Evolutionary conservation across 495 filamentous ascomycete species (phyloP).

Genomic region (Xylaria nigripes): DNA sequence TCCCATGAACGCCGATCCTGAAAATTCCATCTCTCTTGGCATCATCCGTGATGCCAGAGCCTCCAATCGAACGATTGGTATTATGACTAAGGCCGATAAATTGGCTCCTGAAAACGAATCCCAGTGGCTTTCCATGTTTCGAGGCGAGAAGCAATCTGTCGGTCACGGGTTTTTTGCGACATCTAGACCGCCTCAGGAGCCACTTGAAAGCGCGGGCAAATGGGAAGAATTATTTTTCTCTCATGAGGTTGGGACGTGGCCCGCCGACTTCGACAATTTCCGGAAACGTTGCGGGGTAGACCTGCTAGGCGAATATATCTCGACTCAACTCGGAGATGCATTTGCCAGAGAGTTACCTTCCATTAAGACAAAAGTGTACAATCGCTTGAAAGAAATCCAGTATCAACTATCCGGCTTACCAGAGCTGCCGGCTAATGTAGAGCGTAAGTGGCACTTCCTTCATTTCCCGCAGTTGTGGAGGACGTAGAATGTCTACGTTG

Average conservation of each 20-base stretch:
- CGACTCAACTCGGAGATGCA: slow-evolving; percentile 19
- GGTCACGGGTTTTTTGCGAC: slow-evolving; percentile 61
- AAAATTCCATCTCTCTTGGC: slow-evolving; percentile 59
- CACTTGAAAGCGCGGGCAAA: slow-evolving; percentile 45
- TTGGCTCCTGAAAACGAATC: slow-evolving; percentile 40
- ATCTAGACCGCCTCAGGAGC: slow-evolving; percentile 33
- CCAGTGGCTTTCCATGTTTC: slow-evolving; percentile 53
- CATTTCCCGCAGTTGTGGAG: not conserved
- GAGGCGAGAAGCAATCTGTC: slow-evolving; percentile 44
- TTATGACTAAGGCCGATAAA: slow-evolving; percentile 74
- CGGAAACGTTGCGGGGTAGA: slow-evolving; percentile 50
- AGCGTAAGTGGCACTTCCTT: slow-evolving; percentile 13
- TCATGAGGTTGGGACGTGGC: slow-evolving; percentile 34
- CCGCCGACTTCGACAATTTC: slow-evolving; percentile 35
- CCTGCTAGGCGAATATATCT: slow-evolving; percentile 27
- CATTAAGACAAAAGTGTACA: slow-evolving; percentile 50
- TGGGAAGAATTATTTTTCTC: slow-evolving; percentile 57
- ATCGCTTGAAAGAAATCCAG: slow-evolving; percentile 40
- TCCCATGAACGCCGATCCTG: slow-evolving; percentile 65
- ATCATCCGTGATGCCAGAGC: slow-evolving; percentile 55
- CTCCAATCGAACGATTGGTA: slow-evolving; percentile 56
- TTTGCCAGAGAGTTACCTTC: slow-evolving; percentile 41
- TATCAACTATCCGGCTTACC: slow-evolving; percentile 43
- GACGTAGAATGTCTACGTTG: not conserved
- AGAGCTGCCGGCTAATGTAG: slow-evolving; percentile 45